phyloP scores from a whole-genome alignment of 2,329 filamentous ascomycete genomes.

The Colletotrichum sublineola region DNA sequence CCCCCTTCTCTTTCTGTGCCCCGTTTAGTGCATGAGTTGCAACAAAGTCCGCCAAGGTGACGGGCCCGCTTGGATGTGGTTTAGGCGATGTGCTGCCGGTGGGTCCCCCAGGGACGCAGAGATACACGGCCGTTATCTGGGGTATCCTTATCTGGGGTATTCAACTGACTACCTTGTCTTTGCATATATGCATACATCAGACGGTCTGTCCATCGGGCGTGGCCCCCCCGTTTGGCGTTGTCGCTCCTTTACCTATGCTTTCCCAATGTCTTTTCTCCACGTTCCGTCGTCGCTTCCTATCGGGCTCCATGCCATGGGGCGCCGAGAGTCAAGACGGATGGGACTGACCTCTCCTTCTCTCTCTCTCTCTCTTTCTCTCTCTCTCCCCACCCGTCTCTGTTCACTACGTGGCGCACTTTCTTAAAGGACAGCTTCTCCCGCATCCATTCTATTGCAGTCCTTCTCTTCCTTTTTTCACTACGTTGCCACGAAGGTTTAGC shows the following conservation, averaged over 20 bases:
- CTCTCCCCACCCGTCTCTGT: slow-evolving; percentile 12
- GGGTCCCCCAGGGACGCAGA: background rate
- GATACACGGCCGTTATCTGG: slow-evolving; percentile 12
- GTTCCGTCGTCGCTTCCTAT: slow-evolving; percentile 37
- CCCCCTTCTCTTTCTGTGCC: background rate
- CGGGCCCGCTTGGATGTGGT: background rate
- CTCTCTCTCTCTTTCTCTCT: background rate
- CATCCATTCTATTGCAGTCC: background rate
- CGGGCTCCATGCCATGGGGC: slow-evolving; percentile 25
- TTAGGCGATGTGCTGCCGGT: background rate
- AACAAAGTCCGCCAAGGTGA: slow-evolving; percentile 6
- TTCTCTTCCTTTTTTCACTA: slow-evolving; percentile 10
- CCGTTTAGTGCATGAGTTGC: slow-evolving; percentile 39
- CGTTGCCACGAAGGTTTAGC: slow-evolving; percentile 17
- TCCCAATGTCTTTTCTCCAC: slow-evolving; percentile 14
- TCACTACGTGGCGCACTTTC: slow-evolving; percentile 27
- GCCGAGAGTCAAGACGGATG: slow-evolving; percentile 21
- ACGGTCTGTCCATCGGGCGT: background rate
- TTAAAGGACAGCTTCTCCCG: slow-evolving; percentile 38
- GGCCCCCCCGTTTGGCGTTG: slow-evolving; percentile 33
- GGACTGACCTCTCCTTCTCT: slow-evolving; percentile 15
- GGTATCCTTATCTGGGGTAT: slow-evolving; percentile 34
- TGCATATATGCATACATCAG: background rate
- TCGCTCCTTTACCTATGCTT: slow-evolving; percentile 27
- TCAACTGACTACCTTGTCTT: background rate